Percentiles rank a stretch among this genome's conserved stretches.
Evolutionary conservation across 176 grass and related monocot genomes (phyloP).

Genomic region (Zea mays): Zm-B73-REFERENCE-NAM-5.0 NC_050098.1:235344501-235345000

Average conservation of each 20-base stretch:
- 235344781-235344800: not conserved
- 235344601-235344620: not conserved
- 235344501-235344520: not conserved
- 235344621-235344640: not conserved
- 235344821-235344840: not conserved
- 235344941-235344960: too few species aligned
- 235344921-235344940: not conserved
- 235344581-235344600: not conserved
- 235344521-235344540: not conserved
- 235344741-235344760: not conserved
- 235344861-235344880: not conserved
- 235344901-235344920: not conserved
- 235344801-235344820: constrained; percentile 5
- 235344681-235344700: not conserved
- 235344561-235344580: not conserved
- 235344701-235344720: not conserved
- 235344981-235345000: not conserved
- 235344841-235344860: not conserved
- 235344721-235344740: not conserved
- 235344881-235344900: not conserved
- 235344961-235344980: not conserved
- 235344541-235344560: not conserved
- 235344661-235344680: not conserved
- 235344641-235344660: not conserved
- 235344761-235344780: not conserved